phyloP scores from a whole-genome alignment of 2,329 filamentous ascomycete genomes.

The Penicillium occitanis region DNA sequence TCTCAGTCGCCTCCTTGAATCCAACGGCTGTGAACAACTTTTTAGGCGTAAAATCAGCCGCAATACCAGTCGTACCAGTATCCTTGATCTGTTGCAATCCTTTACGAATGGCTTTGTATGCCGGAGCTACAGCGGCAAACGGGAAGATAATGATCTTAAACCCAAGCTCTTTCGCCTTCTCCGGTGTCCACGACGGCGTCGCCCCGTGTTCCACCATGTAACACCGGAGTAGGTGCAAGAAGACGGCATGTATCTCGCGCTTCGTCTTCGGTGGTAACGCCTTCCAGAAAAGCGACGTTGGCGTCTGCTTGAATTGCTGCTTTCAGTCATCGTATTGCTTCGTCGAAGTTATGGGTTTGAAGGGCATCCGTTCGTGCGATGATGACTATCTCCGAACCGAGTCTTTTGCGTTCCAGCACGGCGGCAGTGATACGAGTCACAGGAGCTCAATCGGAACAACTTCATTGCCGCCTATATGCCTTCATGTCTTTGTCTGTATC shows the following conservation, averaged over 20 bases:
- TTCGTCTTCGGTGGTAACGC: not conserved
- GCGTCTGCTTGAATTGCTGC: not conserved
- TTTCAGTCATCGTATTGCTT: conserved; percentile 36
- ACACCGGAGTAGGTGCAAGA: not conserved
- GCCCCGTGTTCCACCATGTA: not conserved
- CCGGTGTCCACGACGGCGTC: not conserved
- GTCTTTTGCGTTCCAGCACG: conserved; percentile 53
- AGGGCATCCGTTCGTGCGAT: conserved; percentile 37
- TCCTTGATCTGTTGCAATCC: not conserved
- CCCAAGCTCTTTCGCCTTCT: not conserved
- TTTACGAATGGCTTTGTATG: not conserved
- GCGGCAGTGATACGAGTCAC: conserved; percentile 39
- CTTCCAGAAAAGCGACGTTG: not conserved
- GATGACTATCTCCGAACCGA: conserved; percentile 31
- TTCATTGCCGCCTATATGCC: not conserved
- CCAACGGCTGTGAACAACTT: not conserved
- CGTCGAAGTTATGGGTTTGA: conserved; percentile 39
- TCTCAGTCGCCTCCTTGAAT: not conserved
- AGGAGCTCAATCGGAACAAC: not conserved
- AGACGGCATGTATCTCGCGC: not conserved
- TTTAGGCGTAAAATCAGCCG: not conserved
- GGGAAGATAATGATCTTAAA: not conserved
- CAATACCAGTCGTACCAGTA: not conserved
- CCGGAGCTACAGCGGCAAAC: not conserved
- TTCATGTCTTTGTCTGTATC: not conserved